phyloP scores from a whole-genome alignment of 192 early-diverging fungal species.

The Chytriomyces confervae region DNA sequence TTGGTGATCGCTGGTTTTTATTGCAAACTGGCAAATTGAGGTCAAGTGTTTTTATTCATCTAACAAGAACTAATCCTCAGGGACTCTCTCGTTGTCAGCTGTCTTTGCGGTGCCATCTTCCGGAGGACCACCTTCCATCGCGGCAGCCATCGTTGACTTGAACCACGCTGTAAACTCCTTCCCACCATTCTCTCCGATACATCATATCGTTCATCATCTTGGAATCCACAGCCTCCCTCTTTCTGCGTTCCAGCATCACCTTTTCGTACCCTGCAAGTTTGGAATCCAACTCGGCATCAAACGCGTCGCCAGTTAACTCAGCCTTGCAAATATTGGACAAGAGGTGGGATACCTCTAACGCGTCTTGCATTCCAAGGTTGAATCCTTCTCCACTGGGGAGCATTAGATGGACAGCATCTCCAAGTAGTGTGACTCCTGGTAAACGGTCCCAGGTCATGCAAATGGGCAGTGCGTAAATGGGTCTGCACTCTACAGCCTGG shows the following conservation, averaged over 20 bases:
- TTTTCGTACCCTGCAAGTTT: not conserved
- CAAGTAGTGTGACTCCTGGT: not conserved
- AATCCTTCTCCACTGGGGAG: conserved; percentile 2
- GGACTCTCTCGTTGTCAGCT: too few species aligned
- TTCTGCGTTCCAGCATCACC: not conserved
- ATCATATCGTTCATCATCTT: too few species aligned
- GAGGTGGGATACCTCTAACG: too few species aligned
- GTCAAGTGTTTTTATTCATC: too few species aligned
- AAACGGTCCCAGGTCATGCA: too few species aligned
- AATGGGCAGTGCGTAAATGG: too few species aligned
- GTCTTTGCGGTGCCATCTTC: too few species aligned
- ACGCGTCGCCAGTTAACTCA: not conserved
- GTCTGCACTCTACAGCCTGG: not conserved
- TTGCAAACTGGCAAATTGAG: too few species aligned
- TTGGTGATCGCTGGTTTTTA: too few species aligned
- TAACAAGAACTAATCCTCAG: too few species aligned
- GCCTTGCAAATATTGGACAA: too few species aligned
- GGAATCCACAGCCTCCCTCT: not conserved
- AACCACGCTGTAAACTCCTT: not conserved
- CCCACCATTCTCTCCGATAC: conserved; percentile 1
- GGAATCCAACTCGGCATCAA: not conserved
- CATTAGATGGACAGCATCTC: not conserved
- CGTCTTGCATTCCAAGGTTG: not conserved
- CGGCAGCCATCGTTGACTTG: not conserved
- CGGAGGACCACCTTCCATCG: not conserved